Evolutionary conservation across 371 early-diverging fungal species (phyloP), one percentile per base, ranked within the genome.

Genomic region (Mortierella sp.): DNA sequence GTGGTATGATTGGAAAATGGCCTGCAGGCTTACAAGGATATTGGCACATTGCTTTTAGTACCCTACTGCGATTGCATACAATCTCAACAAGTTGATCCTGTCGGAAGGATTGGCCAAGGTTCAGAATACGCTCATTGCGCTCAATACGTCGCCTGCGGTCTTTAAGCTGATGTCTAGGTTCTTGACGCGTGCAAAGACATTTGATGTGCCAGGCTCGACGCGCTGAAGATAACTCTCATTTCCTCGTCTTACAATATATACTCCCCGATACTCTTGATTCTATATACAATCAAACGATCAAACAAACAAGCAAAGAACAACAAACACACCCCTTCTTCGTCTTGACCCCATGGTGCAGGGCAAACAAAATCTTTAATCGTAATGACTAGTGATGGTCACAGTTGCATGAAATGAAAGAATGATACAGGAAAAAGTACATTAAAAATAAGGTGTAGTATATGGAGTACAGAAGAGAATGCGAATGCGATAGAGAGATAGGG

Each of bases 91-190:
- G 60, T 78, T 98, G 15, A 92, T 97, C 46, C 83, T 87, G 31
- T 83, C 81, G 49, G 93, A 96, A 66, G 98, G 98, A 4, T 78
- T 96, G 28, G 91, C 93, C 52, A 97, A 97, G 76, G 93, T 98
- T 51, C 92, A 92, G 65, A 93, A 96, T 72, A 91, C 91, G 44
- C 72, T 95, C 52, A 89, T 95, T 6, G 91, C 95, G 32, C 88
- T 97, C 86, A 94, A 95, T 57, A 83, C 97, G 3, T 90, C 94
- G 30, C 89, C 87, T 23, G 81, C 92, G 0, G 91, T 94, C 31
- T 89, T 88, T 70, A 87, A 88, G 54, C 79, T 95, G 41, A 89
- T 97, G 71, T 87, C 89, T 61, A 83, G 87, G 27, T 95, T 92
- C 69, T 84, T 95, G 70, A 89, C 90, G 44, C 90, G 89, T 68